These are phyloP conservation scores for Leishmania guyanensis DNA, from an alignment of 208 protist species.

Conservation along the genomic window DNA sequence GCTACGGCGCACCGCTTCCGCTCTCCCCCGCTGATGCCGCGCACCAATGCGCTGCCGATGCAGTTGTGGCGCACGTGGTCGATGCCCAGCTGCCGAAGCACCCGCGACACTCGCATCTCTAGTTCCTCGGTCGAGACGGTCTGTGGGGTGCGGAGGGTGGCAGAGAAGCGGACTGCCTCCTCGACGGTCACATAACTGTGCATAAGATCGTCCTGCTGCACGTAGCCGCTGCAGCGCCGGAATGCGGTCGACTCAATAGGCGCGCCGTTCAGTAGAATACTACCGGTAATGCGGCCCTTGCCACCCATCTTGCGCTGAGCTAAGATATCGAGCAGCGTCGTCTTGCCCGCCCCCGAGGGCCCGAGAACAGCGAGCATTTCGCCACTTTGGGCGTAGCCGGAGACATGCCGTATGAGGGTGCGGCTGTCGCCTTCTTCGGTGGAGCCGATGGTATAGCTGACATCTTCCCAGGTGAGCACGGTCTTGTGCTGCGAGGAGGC, in stretches of 20 bases:
- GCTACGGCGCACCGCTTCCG: constrained; percentile 74
- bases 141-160: constrained; percentile 53
- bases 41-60: constrained; percentile 54
- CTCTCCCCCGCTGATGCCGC: constrained; percentile 77
- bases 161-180: constrained; percentile 74
- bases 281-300: constrained; percentile 36
- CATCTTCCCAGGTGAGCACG: constrained; percentile 52
- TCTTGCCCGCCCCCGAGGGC: constrained; percentile 81
- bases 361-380: constrained; percentile 77
- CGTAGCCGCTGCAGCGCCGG: constrained; percentile 61
- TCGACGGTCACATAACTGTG: constrained; percentile 66
- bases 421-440: constrained; percentile 10
- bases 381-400: constrained; percentile 59
- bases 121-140: constrained; percentile 24
- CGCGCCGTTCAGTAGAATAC: constrained; percentile 54
- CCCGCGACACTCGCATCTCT: constrained; percentile 16
- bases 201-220: constrained; percentile 83
- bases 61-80: constrained; percentile 41
- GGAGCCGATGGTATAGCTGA: constrained; percentile 42
- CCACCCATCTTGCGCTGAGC: constrained; percentile 33
- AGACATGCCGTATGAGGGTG: constrained; percentile 54
- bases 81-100: constrained; percentile 50
- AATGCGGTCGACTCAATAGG: constrained; percentile 31
- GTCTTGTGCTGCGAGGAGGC: constrained; percentile 7
- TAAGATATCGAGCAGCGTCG: constrained; percentile 80